Percentiles rank a stretch among this genome's conserved stretches.
Conservation (phyloP, 2,329 filamentous ascomycete species). For the Alternaria sp. region DNA sequence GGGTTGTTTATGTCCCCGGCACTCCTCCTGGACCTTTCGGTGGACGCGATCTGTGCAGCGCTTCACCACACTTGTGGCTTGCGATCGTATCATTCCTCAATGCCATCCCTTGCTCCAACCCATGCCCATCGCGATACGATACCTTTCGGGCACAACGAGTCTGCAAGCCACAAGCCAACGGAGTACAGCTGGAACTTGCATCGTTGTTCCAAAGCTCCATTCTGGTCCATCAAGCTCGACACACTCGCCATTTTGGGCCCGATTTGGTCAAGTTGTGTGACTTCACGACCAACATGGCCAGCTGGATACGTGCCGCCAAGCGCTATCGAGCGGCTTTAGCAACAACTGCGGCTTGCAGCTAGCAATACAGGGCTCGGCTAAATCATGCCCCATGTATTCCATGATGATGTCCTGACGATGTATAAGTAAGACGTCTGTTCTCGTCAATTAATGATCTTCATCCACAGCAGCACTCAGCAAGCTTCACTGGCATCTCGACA, state of each 20-base stretch:
- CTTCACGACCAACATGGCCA: conserved; percentile 1
- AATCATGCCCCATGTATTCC: conserved; percentile 6
- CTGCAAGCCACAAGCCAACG: conserved; percentile 25
- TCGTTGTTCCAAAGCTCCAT: conserved; percentile 4
- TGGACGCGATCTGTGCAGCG: conserved; percentile 11
- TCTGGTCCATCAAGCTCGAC: conserved; percentile 10
- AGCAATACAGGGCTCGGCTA: conserved; percentile 8
- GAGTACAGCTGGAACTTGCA: conserved; percentile 10
- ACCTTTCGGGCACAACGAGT: conserved; percentile 11
- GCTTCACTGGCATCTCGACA: conserved; percentile 11
- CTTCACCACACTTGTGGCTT: conserved; percentile 10
- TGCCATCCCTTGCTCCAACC: conserved; percentile 18
- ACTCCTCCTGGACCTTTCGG: conserved; percentile 6
- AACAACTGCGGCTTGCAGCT: conserved; percentile 16
- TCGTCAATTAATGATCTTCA: conserved; percentile 20
- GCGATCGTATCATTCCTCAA: conserved; percentile 10
- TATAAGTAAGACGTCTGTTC: conserved; percentile 27
- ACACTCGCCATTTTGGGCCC: background rate
- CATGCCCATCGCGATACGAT: conserved; percentile 14
- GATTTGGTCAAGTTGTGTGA: conserved; percentile 11
- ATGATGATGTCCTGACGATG: conserved; percentile 1
- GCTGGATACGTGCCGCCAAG: conserved; percentile 3
- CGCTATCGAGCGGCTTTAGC: conserved; percentile 5
- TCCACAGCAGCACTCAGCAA: conserved; percentile 16
- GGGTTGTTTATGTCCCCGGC: background rate